Evolutionary conservation across 106 monocot genomes (phyloP), one percentile per base, ranked within the genome.

Genomic region (Allium cepa): DNA sequence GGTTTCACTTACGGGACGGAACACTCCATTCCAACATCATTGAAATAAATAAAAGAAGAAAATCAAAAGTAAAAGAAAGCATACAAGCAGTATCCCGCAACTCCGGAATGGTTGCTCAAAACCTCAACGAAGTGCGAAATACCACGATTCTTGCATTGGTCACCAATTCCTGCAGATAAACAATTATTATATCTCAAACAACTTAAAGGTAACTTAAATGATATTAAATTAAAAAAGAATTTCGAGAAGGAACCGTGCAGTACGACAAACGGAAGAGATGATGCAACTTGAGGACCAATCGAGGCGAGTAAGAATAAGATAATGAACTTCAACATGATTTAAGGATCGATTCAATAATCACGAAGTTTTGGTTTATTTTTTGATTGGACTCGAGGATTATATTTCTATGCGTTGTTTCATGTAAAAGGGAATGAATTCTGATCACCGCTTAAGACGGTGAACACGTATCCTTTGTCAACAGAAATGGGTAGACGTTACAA

Each of bases 101-200:
- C 68, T 8, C 80, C 74, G 17, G 87, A 80, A 71, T 68, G 80
- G 10, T 83, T 70, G 26, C 72, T 72, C 68, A 87, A 61, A 9
- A 78, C 62, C 75, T 83, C 75, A 7, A 83, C 81, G 70, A 87
- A 87, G 48, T 78, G 70, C 57, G 55, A 46, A 28, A 87, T n/a
- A 26, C 87, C 87, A 22, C 59, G 59, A 50, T 83, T 80, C 53
- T 69, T 49, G 72, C 87, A 87, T 45, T 78, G 71, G 58, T 87
- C 80, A 13, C 82, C 81, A 49, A 82, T 86, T 9, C 86, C 86
- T 86, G 70, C 8, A 3, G 14, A 73, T 8, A 12, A 45, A n/a
- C 53, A 73, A 28, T 10, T 36, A 16, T 56, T 16, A 16, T 7
- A 16, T 49, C 26, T 46, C 7, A 46, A 56, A 36, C 46, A 36